Conservation (phyloP, 2,329 filamentous ascomycete genomes). For the Neonectria neomacrospora region DNA sequence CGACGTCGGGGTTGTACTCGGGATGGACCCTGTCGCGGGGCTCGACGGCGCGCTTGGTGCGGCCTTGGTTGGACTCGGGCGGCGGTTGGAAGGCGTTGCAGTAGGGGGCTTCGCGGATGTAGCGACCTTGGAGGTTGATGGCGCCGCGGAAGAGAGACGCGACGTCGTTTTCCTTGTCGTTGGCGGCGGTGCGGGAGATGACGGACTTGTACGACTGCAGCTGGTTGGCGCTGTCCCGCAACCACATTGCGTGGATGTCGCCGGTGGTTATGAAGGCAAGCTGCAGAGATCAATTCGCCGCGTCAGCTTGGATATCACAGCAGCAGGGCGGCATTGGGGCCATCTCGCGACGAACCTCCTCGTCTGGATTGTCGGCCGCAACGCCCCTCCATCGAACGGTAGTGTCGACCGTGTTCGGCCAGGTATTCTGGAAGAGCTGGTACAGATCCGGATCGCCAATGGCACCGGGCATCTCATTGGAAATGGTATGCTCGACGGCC, state of each 20-base stretch:
- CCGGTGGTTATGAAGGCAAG: conserved; percentile 87
- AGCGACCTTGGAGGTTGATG: conserved; percentile 81
- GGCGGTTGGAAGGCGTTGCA: conserved; percentile 97
- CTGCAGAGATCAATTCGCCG: conserved; percentile 38
- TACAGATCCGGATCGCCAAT: conserved; percentile 82
- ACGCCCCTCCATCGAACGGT: conserved; percentile 75
- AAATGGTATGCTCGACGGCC: conserved; percentile 79
- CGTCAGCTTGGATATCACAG: not conserved
- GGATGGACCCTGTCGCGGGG: conserved; percentile 69
- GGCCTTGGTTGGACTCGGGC: conserved; percentile 65
- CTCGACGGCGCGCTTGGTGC: conserved; percentile 35
- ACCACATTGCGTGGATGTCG: conserved; percentile 93
- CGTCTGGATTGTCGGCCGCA: conserved; percentile 64
- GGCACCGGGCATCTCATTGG: conserved; percentile 69
- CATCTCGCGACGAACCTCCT: conserved; percentile 59
- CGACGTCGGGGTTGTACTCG: conserved; percentile 72
- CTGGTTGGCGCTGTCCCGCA: conserved; percentile 87
- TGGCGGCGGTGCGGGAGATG: conserved; percentile 61
- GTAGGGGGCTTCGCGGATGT: conserved; percentile 77
- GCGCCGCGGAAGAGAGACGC: conserved; percentile 77
- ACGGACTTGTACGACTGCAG: conserved; percentile 78
- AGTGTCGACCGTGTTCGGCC: conserved; percentile 80
- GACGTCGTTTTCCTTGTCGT: conserved; percentile 62
- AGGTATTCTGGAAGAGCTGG: conserved; percentile 77
- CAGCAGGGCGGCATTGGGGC: not conserved